phyloP scores from a whole-genome alignment of 1,284 basidiomycete species.

The Sphaerobolus stellatus region DNA sequence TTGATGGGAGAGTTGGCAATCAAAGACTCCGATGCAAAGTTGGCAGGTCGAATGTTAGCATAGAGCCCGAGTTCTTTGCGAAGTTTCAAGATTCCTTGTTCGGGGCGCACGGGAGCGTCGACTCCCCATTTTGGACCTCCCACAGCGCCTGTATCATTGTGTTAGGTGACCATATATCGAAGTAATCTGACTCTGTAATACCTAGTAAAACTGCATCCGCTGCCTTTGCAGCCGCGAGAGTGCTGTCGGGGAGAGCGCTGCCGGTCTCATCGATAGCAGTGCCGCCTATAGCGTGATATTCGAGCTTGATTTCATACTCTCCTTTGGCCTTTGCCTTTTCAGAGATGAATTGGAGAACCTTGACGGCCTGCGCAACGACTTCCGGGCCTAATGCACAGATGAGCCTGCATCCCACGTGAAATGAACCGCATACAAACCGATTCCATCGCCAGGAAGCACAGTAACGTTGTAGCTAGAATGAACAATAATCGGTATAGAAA shows the following conservation, averaged over 20 bases:
- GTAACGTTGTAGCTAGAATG: conserved; percentile 77
- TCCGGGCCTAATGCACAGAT: conserved; percentile 71
- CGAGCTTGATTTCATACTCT: conserved; percentile 71
- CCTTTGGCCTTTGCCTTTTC: conserved; percentile 52
- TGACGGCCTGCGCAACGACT: conserved; percentile 86
- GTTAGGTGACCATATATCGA: conserved; percentile 1
- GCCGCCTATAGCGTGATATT: conserved; percentile 86
- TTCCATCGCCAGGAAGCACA: conserved; percentile 94
- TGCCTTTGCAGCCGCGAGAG: conserved; percentile 82
- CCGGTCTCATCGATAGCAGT: conserved; percentile 88
- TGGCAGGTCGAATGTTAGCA: conserved; percentile 97
- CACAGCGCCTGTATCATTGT: conserved; percentile 69
- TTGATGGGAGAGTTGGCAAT: conserved; percentile 92
- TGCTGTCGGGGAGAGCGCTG: conserved; percentile 82
- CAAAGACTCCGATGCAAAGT: conserved; percentile 90
- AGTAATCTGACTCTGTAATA: conserved; percentile 32
- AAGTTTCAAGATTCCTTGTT: conserved; percentile 88
- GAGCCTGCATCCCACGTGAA: conserved; percentile 12
- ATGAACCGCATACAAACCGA: conserved; percentile 57
- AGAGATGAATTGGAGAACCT: conserved; percentile 79
- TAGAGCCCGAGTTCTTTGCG: conserved; percentile 94
- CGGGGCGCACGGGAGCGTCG: conserved; percentile 88
- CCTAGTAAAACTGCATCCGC: conserved; percentile 94
- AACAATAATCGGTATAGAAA: neutral
- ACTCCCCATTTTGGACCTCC: conserved; percentile 99